Base-by-base conservation (phyloP, 1,139 yeast species). In the Sugiyamaella sp. region DNA sequence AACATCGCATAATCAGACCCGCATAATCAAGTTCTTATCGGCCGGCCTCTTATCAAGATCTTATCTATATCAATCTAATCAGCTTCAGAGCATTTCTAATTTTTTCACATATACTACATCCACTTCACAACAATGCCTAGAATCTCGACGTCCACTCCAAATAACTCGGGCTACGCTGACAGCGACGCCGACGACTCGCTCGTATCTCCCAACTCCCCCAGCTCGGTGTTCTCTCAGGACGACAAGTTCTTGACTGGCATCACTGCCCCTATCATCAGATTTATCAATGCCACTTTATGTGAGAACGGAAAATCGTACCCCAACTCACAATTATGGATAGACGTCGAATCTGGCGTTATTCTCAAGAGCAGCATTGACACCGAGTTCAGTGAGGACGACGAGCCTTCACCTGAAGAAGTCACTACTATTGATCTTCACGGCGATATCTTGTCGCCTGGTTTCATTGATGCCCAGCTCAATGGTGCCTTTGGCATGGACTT, bases 401-500 rank as follows among this genome's bases (percentile, higher is more conserved):
- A 19, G 10, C 14, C 33, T 8, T 24, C 17, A 14, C n/a, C 12
- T 17, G 54, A 60, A 22, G 59, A 56, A 14, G 47, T 57, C 20
- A 67, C 67, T 46, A 66, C 68, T 3, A 67, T 82, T 22, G 84
- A 82, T 59, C 68, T 82, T 53, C 62, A 75, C 19, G 85, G 83
- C 4, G 68, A 70, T 32, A 73, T 80, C 39, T 60, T 82, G 39
- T 78, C 85, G 0, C 85, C 87, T 0, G 87, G 87, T 1, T 80
- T 78, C 62, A 71, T 82, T 19, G 87, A 82, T 65, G 77, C 81
- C 54, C 87, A 82, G 65, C 78, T 81, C 56, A 82, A 82, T 60
- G 87, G 86, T 8, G 77, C 82, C 49, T 81, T 77, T 59, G 86
- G 86, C 2, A 71, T 81, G 59, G 84, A 82, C 59, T 82, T 78